phyloP scores from a whole-genome alignment of 805 yeast genomes.

The Ogataea kodamae region DNA sequence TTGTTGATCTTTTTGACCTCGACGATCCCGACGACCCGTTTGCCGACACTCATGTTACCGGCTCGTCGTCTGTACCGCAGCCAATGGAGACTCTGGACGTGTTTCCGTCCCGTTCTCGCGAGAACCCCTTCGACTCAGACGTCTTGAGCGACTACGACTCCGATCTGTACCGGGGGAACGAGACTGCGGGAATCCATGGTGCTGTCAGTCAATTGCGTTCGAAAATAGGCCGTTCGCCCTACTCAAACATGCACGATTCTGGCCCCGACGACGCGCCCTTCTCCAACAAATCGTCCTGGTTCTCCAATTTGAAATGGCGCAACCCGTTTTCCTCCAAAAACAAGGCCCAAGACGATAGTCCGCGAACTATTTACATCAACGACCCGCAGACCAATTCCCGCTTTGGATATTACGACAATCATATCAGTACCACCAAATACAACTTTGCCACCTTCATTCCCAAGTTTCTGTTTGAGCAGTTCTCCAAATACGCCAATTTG shows the following conservation, averaged over 20 bases:
- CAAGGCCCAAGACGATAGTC: constrained; percentile 36
- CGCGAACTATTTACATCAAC: constrained; percentile 67
- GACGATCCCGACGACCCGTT: constrained; percentile 9
- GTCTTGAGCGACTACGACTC: constrained; percentile 9
- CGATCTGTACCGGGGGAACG: constrained; percentile 4
- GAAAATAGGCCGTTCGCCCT: constrained; percentile 26
- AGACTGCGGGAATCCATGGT: constrained; percentile 26
- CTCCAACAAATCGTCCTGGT: neutral
- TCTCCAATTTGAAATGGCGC: constrained; percentile 7
- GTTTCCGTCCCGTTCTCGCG: constrained; percentile 3
- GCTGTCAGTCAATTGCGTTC: constrained; percentile 28
- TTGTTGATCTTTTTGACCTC: constrained; percentile 8
- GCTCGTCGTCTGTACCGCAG: constrained; percentile 6
- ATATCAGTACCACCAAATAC: constrained; percentile 92
- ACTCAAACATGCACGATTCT: constrained; percentile 21
- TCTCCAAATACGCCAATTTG: constrained; percentile 93
- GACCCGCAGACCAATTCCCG: constrained; percentile 52
- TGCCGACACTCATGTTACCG: neutral
- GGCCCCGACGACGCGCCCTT: neutral
- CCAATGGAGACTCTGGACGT: constrained; percentile 7
- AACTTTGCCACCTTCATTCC: constrained; percentile 91
- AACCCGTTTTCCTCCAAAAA: constrained; percentile 23
- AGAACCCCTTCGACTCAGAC: constrained; percentile 13
- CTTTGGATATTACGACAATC: constrained; percentile 68
- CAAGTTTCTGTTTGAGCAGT: constrained; percentile 92